Percentiles rank a stretch among this genome's conserved stretches.
phyloP scores from a whole-genome alignment of 352 stramenopile genomes.

The Globisporangium rhizosaccharum region DNA sequence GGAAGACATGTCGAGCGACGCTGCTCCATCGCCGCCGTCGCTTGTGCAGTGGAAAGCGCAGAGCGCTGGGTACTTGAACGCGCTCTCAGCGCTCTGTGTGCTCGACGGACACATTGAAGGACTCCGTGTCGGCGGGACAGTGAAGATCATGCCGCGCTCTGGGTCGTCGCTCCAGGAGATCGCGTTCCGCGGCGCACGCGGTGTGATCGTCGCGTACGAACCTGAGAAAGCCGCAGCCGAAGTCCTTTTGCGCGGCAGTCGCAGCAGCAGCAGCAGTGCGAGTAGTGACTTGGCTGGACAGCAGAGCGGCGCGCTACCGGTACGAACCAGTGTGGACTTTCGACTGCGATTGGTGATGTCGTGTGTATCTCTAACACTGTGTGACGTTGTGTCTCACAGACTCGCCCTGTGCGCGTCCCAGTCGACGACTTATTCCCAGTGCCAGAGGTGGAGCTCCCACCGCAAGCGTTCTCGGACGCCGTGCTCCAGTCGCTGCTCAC shows the following conservation, averaged over 20 bases:
- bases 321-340: constrained; percentile 18
- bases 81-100: constrained; percentile 72
- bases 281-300: constrained; percentile 11
- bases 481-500: constrained; percentile 67
- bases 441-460: constrained; percentile 68
- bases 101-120: constrained; percentile 84
- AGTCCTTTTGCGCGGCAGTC: constrained; percentile 56
- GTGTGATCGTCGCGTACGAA: constrained; percentile 75
- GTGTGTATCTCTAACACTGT: neutral
- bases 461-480: constrained; percentile 58
- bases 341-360: neutral
- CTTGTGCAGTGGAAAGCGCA: constrained; percentile 47
- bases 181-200: constrained; percentile 63
- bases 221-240: constrained; percentile 78
- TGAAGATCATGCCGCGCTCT: constrained; percentile 79
- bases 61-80: constrained; percentile 47
- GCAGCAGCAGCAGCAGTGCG: constrained; percentile 14
- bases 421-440: constrained; percentile 78
- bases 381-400: constrained; percentile 24
- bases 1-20: constrained; percentile 68
- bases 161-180: constrained; percentile 68
- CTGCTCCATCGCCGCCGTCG: constrained; percentile 21
- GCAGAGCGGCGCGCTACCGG: constrained; percentile 35
- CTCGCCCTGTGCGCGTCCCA: constrained; percentile 70
- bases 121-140: constrained; percentile 68